Conservation (phyloP, 129 eudicot species). For the Artemisia argyi region DNA sequence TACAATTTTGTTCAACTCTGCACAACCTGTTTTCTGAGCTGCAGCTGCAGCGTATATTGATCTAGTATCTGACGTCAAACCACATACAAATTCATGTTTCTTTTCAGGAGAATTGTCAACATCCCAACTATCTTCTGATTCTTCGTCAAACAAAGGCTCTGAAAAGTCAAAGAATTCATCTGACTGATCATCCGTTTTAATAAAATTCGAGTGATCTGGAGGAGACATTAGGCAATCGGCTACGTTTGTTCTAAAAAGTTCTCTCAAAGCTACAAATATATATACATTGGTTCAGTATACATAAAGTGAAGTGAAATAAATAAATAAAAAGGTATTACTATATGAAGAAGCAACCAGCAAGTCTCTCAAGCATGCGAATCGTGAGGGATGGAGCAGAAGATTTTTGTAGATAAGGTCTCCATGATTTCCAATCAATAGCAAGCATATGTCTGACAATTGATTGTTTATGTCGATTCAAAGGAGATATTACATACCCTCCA, state of each 20-base stretch:
- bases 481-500: slow-evolving; percentile 73
- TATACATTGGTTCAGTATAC: slow-evolving; percentile 13
- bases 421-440: slow-evolving; percentile 70
- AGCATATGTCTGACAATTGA: slow-evolving; percentile 76
- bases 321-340: slow-evolving; percentile 1
- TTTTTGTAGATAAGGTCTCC: slow-evolving; percentile 50
- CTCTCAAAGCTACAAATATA: slow-evolving; percentile 60
- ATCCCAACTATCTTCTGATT: slow-evolving; percentile 38
- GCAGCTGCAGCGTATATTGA: slow-evolving; percentile 45
- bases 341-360: slow-evolving; percentile 47
- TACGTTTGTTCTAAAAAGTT: slow-evolving; percentile 49
- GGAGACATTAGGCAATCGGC: slow-evolving; percentile 40
- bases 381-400: slow-evolving; percentile 53
- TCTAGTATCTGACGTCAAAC: slow-evolving; percentile 17
- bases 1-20: slow-evolving; percentile 39
- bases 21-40: slow-evolving; percentile 54
- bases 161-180: slow-evolving; percentile 71
- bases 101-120: slow-evolving; percentile 34
- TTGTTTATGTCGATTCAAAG: slow-evolving; percentile 52
- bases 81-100: slow-evolving; percentile 48
- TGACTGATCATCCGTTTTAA: slow-evolving; percentile 36
- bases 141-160: slow-evolving; percentile 57
- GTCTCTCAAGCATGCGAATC: slow-evolving; percentile 56
- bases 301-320: slow-evolving; percentile 6
- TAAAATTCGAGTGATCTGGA: slow-evolving; percentile 38